Conservation (phyloP, 352 stramenopile species). For the Globisporangium nagaii region DNA sequence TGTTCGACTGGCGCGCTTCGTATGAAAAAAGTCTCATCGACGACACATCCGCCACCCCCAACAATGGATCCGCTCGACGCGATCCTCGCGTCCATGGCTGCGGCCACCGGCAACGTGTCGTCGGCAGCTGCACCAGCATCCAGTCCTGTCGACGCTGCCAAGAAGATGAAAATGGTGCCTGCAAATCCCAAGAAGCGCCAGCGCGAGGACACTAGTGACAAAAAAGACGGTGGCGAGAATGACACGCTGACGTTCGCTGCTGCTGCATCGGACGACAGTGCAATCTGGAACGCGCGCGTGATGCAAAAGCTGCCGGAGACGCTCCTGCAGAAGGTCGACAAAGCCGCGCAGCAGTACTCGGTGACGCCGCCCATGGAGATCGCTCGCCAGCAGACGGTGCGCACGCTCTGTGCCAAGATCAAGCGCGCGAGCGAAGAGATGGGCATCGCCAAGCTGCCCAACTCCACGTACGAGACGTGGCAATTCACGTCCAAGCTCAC, state of each 20-base stretch:
- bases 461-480: constrained; percentile 83
- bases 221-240: constrained; percentile 2
- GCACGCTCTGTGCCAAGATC: constrained; percentile 65
- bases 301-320: constrained; percentile 23
- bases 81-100: constrained; percentile 79
- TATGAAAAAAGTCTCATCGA: neutral
- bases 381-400: constrained; percentile 59
- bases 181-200: constrained; percentile 28
- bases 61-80: constrained; percentile 52
- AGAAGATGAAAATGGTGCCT: neutral
- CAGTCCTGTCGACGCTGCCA: neutral
- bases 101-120: constrained; percentile 59
- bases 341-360: constrained; percentile 1
- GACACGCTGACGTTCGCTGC: neutral
- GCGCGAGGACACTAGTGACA: constrained; percentile 8
- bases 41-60: neutral
- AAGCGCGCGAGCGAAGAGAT: constrained; percentile 57
- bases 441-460: constrained; percentile 71
- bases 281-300: constrained; percentile 53
- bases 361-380: constrained; percentile 60
- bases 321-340: constrained; percentile 6
- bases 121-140: neutral
- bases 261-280: neutral
- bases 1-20: neutral
- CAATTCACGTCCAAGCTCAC: constrained; percentile 76